A percentile compares a stretch with the other conserved stretches of the same genome.
Conservation (phyloP, 345 rosid genomes). For the Populus euphratica region DNA sequence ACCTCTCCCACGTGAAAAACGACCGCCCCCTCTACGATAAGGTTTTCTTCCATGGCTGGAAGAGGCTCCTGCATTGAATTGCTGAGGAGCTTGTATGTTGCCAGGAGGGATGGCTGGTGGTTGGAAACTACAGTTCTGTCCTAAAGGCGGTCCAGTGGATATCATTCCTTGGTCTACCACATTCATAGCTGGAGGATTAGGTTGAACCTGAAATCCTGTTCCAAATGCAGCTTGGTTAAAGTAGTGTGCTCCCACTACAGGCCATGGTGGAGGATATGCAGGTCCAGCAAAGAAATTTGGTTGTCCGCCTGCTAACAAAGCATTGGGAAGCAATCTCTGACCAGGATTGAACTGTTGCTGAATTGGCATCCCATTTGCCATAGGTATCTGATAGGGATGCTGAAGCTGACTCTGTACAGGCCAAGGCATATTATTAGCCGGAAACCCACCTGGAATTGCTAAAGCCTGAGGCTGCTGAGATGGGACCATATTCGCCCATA, state of each 20-base stretch:
- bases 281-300: conserved; percentile 41
- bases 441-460: conserved; percentile 36
- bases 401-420: conserved; percentile 46
- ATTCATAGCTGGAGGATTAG: conserved; percentile 18
- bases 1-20: conserved; percentile 42
- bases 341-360: conserved; percentile 50
- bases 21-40: conserved; percentile 39
- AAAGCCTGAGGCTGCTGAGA: conserved; percentile 31
- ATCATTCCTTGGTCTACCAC: conserved; percentile 24
- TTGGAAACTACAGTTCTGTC: conserved; percentile 24
- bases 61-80: conserved; percentile 38
- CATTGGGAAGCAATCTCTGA: conserved; percentile 38
- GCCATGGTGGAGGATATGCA: conserved; percentile 42
- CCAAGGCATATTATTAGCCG: conserved; percentile 44
- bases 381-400: conserved; percentile 36
- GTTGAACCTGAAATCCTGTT: conserved; percentile 31
- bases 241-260: conserved; percentile 42
- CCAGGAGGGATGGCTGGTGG: conserved; percentile 9
- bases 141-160: conserved; percentile 12
- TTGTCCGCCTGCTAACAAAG: conserved; percentile 41
- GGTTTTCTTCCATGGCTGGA: conserved; percentile 42
- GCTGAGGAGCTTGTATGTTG: conserved; percentile 32
- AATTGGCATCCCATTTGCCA: conserved; percentile 38
- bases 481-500: conserved; percentile 36
- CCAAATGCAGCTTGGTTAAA: conserved; percentile 46